Percentiles rank a stretch among this genome's conserved stretches.
Conservation (phyloP, 1,284 basidiomycete genomes). For the Phylloboletellus chloephorus region DNA sequence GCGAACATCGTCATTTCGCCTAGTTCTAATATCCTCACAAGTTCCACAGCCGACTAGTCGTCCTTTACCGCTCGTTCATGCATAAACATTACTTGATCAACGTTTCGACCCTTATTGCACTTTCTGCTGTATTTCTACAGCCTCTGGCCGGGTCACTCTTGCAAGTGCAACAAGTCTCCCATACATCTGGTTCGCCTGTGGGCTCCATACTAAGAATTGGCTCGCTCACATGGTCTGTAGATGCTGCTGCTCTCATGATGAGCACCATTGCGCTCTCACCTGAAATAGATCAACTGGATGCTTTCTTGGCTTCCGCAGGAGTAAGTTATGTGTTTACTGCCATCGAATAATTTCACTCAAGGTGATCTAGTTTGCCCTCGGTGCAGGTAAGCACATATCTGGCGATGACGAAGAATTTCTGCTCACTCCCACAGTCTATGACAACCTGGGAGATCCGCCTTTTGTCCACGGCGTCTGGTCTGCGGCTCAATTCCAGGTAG, state of each 20-base stretch:
- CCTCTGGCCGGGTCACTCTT: conserved; percentile 56
- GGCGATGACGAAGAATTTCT: conserved; percentile 3
- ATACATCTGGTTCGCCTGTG: conserved; percentile 32
- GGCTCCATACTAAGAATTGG: background rate
- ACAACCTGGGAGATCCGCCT: conserved; percentile 46
- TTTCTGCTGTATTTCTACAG: conserved; percentile 43
- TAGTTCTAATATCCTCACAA: conserved; percentile 8
- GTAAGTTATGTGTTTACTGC: conserved; percentile 30
- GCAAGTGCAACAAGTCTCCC: conserved; percentile 40
- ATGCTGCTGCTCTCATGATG: conserved; percentile 35
- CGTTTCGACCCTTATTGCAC: conserved; percentile 42
- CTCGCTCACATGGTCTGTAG: conserved; percentile 26
- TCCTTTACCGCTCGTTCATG: conserved; percentile 38
- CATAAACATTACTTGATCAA: conserved; percentile 50
- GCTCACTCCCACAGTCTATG: conserved; percentile 38
- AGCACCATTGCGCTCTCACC: conserved; percentile 41
- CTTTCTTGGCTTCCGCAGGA: conserved; percentile 56
- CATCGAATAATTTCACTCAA: background rate
- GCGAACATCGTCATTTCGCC: conserved; percentile 1
- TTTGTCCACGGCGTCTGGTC: conserved; percentile 49
- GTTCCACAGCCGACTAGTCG: conserved; percentile 30
- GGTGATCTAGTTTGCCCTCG: conserved; percentile 36
- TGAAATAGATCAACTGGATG: conserved; percentile 40
- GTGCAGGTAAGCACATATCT: conserved; percentile 32
- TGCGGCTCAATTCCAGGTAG: conserved; percentile 44